Percentiles rank a stretch among this genome's conserved stretches.
phyloP scores from a whole-genome alignment of 1,139 yeast genomes.

The Citeromyces hawaiiensis region DNA sequence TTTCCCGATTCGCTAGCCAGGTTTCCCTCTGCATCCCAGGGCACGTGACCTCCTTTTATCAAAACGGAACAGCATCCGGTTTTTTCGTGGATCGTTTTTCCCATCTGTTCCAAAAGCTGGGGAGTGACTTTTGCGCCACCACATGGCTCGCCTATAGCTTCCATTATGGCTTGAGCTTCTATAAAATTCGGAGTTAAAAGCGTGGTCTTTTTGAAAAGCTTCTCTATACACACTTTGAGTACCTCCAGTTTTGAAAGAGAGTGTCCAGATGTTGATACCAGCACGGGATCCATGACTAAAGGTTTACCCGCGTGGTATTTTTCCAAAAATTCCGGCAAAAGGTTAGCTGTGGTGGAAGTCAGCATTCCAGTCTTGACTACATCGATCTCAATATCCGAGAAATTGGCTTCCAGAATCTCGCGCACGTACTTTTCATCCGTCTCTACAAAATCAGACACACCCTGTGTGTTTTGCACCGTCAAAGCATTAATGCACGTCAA shows the following conservation, averaged over 20 bases:
- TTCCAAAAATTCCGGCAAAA: slow-evolving; percentile 24
- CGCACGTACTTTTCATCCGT: slow-evolving; percentile 29
- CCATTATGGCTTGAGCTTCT: slow-evolving; percentile 35
- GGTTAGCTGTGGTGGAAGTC: slow-evolving; percentile 41
- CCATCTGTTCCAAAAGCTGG: slow-evolving; percentile 5
- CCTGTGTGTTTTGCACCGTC: slow-evolving; percentile 67
- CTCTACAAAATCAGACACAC: slow-evolving; percentile 37
- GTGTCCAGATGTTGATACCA: slow-evolving; percentile 72
- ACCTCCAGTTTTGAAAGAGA: slow-evolving; percentile 35
- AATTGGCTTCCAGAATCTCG: slow-evolving; percentile 36
- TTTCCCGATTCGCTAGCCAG: slow-evolving; percentile 8
- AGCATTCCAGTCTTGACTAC: slow-evolving; percentile 79
- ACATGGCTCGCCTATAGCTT: neutral
- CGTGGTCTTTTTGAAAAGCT: slow-evolving; percentile 41
- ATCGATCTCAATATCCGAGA: slow-evolving; percentile 48
- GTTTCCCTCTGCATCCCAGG: slow-evolving; percentile 22
- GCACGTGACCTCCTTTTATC: slow-evolving; percentile 74
- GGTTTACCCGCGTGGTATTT: slow-evolving; percentile 17
- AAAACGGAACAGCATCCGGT: slow-evolving; percentile 28
- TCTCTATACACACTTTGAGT: slow-evolving; percentile 26
- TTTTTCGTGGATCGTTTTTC: slow-evolving; percentile 4
- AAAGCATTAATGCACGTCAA: slow-evolving; percentile 70
- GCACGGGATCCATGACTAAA: slow-evolving; percentile 69
- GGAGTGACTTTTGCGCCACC: slow-evolving; percentile 3
- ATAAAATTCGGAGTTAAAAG: slow-evolving; percentile 65